phyloP scores from a whole-genome alignment of 768 basidiomycete genomes.

The Macrocybe gigantea region DNA sequence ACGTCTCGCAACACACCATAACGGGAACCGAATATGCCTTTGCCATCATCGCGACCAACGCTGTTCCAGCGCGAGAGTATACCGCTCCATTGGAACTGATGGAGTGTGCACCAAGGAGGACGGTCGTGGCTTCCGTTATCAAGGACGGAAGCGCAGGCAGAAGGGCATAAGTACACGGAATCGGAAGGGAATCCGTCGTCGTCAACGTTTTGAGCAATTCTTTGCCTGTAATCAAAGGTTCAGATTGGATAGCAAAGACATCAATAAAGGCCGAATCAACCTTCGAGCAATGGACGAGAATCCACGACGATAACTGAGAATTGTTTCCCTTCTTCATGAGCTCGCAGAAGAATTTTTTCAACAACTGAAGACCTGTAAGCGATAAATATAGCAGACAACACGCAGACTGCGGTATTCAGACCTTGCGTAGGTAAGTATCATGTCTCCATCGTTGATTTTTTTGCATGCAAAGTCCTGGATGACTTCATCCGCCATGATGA shows the following conservation, averaged over 20 bases:
- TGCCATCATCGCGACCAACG: constrained; percentile 94
- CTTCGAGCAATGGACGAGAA: constrained; percentile 92
- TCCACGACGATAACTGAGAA: constrained; percentile 94
- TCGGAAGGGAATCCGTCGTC: constrained; percentile 37
- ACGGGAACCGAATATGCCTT: constrained; percentile 87
- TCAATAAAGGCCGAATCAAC: constrained; percentile 24
- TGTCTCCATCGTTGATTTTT: constrained; percentile 93
- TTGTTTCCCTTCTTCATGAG: constrained; percentile 63
- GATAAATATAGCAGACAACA: neutral
- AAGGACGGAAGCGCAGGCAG: constrained; percentile 78
- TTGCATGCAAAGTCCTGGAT: constrained; percentile 84
- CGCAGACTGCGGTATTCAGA: constrained; percentile 21
- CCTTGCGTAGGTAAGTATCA: constrained; percentile 92
- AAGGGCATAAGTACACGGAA: constrained; percentile 90
- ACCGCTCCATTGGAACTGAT: constrained; percentile 93
- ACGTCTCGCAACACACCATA: constrained; percentile 96
- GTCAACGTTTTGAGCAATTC: constrained; percentile 66
- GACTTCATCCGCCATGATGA: constrained; percentile 88
- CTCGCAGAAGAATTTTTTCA: constrained; percentile 79
- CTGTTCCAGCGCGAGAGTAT: constrained; percentile 91
- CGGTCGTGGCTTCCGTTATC: constrained; percentile 75
- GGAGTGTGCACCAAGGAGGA: constrained; percentile 91
- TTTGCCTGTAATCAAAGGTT: constrained; percentile 51
- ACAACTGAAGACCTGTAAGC: constrained; percentile 82
- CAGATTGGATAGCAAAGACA: constrained; percentile 1